Percentiles rank a stretch among this genome's conserved stretches.
Conservation (phyloP, 2,329 filamentous ascomycete genomes). For the Diaporthe amygdali region DNA sequence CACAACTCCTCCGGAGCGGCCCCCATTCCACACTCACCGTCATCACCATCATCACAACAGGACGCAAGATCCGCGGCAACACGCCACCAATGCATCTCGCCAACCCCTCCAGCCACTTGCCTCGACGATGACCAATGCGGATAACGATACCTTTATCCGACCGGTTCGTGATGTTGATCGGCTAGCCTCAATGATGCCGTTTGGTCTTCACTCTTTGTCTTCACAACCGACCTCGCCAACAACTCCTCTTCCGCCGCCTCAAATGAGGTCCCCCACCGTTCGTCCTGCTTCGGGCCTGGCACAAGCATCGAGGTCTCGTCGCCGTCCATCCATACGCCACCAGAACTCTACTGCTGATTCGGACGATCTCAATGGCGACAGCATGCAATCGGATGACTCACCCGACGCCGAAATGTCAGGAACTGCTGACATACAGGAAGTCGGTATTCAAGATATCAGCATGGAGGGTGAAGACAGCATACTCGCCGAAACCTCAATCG, state of each 20-base stretch:
- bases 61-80: slow-evolving; percentile 55
- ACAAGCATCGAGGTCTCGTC: slow-evolving; percentile 60
- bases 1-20: slow-evolving; percentile 74
- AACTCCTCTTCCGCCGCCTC: slow-evolving; percentile 76
- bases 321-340: slow-evolving; percentile 86
- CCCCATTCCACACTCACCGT: slow-evolving; percentile 49
- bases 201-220: slow-evolving; percentile 69
- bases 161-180: slow-evolving; percentile 84
- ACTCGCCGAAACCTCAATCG: slow-evolving; percentile 75
- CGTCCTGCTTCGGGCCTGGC: slow-evolving; percentile 59
- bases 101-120: slow-evolving; percentile 70
- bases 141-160: slow-evolving; percentile 75
- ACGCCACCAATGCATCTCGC: slow-evolving; percentile 54
- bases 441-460: slow-evolving; percentile 82
- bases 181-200: slow-evolving; percentile 79
- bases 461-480: slow-evolving; percentile 83
- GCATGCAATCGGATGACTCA: slow-evolving; percentile 78
- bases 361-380: slow-evolving; percentile 86
- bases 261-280: slow-evolving; percentile 61
- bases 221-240: slow-evolving; percentile 95
- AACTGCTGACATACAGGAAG: slow-evolving; percentile 79
- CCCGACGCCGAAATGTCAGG: slow-evolving; percentile 80
- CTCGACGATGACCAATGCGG: slow-evolving; percentile 71
- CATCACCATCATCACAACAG: slow-evolving; percentile 53
- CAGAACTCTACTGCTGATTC: slow-evolving; percentile 89